These are phyloP conservation scores for Penstemon eatonii DNA, from an alignment of 257 asterid species.

Conservation along the genomic window DNA sequence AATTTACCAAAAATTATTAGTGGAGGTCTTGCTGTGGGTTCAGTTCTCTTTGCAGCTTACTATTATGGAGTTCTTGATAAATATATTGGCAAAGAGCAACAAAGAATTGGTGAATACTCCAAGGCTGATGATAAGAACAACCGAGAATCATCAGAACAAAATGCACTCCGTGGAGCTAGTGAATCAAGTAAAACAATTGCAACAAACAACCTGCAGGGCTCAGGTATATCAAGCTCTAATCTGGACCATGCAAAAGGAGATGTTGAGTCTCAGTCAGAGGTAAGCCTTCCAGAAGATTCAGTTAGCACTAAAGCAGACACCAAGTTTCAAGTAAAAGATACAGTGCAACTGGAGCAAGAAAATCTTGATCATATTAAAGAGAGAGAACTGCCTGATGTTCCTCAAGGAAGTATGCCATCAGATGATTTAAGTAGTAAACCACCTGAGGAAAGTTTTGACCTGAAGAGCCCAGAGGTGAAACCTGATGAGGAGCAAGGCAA, in stretches of 20 bases:
- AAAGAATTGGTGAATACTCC: slow-evolving; percentile 37
- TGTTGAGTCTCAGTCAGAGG: slow-evolving; percentile 40
- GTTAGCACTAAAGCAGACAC: slow-evolving; percentile 41
- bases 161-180: slow-evolving; percentile 34
- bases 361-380: slow-evolving; percentile 37
- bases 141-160: slow-evolving; percentile 36
- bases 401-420: slow-evolving; percentile 39
- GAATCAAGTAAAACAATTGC: slow-evolving; percentile 30
- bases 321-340: slow-evolving; percentile 41
- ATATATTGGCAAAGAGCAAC: slow-evolving; percentile 53
- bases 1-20: slow-evolving; percentile 49
- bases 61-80: slow-evolving; percentile 64
- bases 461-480: slow-evolving; percentile 43
- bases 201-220: slow-evolving; percentile 34
- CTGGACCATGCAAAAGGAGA: slow-evolving; percentile 45
- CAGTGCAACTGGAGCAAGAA: slow-evolving; percentile 34
- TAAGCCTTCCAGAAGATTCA: slow-evolving; percentile 40
- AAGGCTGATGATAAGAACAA: slow-evolving; percentile 28
- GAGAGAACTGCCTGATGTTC: slow-evolving; percentile 38
- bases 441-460: slow-evolving; percentile 45
- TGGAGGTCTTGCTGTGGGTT: slow-evolving; percentile 72
- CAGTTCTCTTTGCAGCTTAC: slow-evolving; percentile 68
- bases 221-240: slow-evolving; percentile 35
- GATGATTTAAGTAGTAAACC: slow-evolving; percentile 46
- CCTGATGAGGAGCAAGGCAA: slow-evolving; percentile 43